Percentiles rank a stretch among this genome's conserved stretches.
These are phyloP conservation scores for Rehmannia glutinosa DNA, from an alignment of 257 asterid species.

Conservation along the genomic window DNA sequence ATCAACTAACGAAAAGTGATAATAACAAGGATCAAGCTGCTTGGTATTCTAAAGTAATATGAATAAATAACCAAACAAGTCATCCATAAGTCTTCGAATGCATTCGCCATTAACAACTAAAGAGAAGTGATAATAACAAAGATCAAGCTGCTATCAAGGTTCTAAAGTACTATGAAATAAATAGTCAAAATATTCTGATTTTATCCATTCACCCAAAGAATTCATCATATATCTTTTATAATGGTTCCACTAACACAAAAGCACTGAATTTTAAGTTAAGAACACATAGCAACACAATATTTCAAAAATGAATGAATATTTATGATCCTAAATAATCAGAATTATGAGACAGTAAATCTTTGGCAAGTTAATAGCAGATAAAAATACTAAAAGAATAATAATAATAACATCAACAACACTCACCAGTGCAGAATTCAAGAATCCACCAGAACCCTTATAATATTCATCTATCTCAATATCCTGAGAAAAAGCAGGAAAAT, in stretches of 20 bases:
- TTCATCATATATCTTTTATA: too few relatives aligned
- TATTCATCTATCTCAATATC: too few relatives aligned
- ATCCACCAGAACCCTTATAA: conserved; percentile 97
- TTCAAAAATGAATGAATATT: conserved; percentile 6
- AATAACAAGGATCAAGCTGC: too few relatives aligned
- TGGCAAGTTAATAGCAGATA: neutral
- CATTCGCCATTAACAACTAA: conserved; percentile 1
- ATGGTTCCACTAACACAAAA: too few relatives aligned
- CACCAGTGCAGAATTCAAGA: conserved; percentile 94
- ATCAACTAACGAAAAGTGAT: too few relatives aligned
- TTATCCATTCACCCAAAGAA: neutral
- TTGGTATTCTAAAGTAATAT: too few relatives aligned
- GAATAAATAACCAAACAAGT: too few relatives aligned
- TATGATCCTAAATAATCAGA: neutral
- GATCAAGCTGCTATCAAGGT: neutral
- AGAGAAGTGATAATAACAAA: neutral
- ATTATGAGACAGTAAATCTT: neutral
- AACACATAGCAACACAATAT: neutral
- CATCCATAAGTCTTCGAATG: neutral
- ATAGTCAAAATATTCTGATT: neutral
- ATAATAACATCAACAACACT: conserved; percentile 26
- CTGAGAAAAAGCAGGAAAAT: too few relatives aligned
- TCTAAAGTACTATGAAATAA: neutral
- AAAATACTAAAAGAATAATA: neutral
- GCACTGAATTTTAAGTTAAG: too few relatives aligned